Percentiles rank a stretch among this genome's conserved stretches.
Evolutionary conservation across 225 moss, liverwort and hornwort genomes (phyloP).

Genomic region (Bryoerythrophyllum caledonicum): DNA sequence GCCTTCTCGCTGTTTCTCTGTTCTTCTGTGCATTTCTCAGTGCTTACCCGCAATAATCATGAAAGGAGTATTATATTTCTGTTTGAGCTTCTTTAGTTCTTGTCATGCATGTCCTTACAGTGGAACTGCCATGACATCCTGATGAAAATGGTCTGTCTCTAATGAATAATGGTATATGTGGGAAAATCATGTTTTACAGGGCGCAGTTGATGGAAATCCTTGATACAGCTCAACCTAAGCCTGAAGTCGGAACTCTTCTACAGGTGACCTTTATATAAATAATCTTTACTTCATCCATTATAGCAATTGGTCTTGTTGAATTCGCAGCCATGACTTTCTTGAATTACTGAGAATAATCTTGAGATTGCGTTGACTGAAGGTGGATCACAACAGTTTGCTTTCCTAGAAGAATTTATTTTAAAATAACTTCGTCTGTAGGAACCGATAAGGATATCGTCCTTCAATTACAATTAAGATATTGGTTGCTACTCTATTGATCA

Average conservation of each 20-base stretch:
- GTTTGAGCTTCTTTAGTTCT: slow-evolving; percentile 15
- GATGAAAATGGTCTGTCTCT: not conserved
- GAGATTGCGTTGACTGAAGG: slow-evolving; percentile 13
- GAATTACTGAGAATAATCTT: slow-evolving; percentile 1
- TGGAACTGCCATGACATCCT: not conserved
- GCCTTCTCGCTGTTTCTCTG: slow-evolving; percentile 1
- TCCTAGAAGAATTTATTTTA: not conserved
- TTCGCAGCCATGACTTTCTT: slow-evolving; percentile 8
- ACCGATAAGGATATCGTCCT: not conserved
- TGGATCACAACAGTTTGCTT: slow-evolving; percentile 7
- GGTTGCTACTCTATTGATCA: not conserved
- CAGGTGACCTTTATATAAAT: slow-evolving; percentile 54
- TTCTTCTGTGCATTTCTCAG: slow-evolving; percentile 1
- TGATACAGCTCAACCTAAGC: slow-evolving; percentile 93
- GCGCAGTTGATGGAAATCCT: slow-evolving; percentile 99
- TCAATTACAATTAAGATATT: not conserved
- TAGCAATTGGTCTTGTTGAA: not conserved
- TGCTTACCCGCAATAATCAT: not conserved
- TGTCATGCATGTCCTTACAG: not conserved
- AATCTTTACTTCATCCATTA: slow-evolving; percentile 7
- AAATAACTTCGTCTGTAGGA: not conserved
- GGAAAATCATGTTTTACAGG: slow-evolving; percentile 41
- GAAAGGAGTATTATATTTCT: not conserved
- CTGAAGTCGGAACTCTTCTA: slow-evolving; percentile 92
- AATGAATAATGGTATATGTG: not conserved